Percentiles rank a stretch among this genome's conserved stretches.
Evolutionary conservation across 305 asterid genomes (phyloP).

Genomic region (Rubia balearica): DNA sequence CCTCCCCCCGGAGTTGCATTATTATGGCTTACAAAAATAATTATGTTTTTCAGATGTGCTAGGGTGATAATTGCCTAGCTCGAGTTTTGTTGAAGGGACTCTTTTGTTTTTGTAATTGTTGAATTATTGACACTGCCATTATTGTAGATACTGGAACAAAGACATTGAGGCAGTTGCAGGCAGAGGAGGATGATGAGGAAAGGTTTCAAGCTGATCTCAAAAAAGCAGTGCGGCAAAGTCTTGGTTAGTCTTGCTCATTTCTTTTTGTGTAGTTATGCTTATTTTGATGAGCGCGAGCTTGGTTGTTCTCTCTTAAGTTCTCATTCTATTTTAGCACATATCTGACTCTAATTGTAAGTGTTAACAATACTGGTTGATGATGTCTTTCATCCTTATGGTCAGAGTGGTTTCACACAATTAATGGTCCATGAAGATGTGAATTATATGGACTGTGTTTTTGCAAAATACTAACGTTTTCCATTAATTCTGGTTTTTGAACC

Average conservation of each 20-base stretch:
- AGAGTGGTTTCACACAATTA: neutral
- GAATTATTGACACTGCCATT: slow-evolving; percentile 9
- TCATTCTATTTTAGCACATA: neutral
- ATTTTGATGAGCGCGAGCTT: neutral
- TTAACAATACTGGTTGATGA: neutral
- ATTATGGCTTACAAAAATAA: too few relatives aligned
- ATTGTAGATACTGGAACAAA: slow-evolving; percentile 50
- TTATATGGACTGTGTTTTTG: neutral
- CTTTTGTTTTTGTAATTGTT: neutral
- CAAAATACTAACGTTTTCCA: too few relatives aligned
- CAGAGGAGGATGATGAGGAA: slow-evolving; percentile 80
- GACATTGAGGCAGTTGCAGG: slow-evolving; percentile 59
- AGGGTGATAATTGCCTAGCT: neutral
- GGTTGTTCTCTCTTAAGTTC: neutral
- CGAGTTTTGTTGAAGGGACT: neutral
- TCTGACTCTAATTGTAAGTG: neutral
- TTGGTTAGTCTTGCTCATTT: slow-evolving; percentile 43
- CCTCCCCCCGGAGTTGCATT: too few relatives aligned
- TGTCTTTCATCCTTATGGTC: neutral
- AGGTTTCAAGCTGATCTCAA: slow-evolving; percentile 90
- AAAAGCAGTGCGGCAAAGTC: slow-evolving; percentile 85
- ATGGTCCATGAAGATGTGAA: neutral
- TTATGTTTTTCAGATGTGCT: neutral
- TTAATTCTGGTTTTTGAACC: too few relatives aligned
- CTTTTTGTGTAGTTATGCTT: slow-evolving; percentile 19